Percentiles rank a stretch among this genome's conserved stretches.
Conservation (phyloP, 2,329 filamentous ascomycete genomes). For the Pyricularia sp. region DNA sequence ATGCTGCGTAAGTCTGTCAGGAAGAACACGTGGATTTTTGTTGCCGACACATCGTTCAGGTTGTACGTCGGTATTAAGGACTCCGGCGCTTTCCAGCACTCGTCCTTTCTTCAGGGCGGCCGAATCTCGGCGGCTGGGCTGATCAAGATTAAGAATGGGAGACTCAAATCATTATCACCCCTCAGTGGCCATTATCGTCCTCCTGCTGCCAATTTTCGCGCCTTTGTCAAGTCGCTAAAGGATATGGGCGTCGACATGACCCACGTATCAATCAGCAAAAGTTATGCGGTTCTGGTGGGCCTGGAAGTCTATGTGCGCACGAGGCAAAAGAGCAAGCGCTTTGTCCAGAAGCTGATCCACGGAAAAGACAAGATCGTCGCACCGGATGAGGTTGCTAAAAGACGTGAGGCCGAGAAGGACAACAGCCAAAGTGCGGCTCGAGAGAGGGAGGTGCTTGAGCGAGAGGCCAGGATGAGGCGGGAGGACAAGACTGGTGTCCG, state of each 20-base stretch:
- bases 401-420: conserved; percentile 51
- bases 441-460: conserved; percentile 34
- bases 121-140: conserved; percentile 76
- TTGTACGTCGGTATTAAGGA: conserved; percentile 88
- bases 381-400: conserved; percentile 47
- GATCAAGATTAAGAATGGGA: conserved; percentile 76
- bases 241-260: conserved; percentile 70
- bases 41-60: conserved; percentile 74
- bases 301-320: conserved; percentile 71
- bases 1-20: conserved; percentile 69
- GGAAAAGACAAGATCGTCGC: conserved; percentile 50
- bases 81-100: conserved; percentile 82
- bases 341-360: conserved; percentile 38
- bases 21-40: conserved; percentile 92
- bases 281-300: conserved; percentile 74
- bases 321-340: conserved; percentile 51
- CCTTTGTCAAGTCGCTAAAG: conserved; percentile 66
- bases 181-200: conserved; percentile 77
- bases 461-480: conserved; percentile 31
- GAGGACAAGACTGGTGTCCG: conserved; percentile 16
- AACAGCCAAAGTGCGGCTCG: conserved; percentile 49
- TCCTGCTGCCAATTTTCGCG: conserved; percentile 71
- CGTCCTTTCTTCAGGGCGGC: conserved; percentile 75
- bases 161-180: conserved; percentile 63
- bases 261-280: conserved; percentile 68